Evolutionary conservation across 2,329 filamentous ascomycete species (phyloP), one percentile per base, ranked within the genome.

Genomic region (Fusarium austroafricanum): DNA sequence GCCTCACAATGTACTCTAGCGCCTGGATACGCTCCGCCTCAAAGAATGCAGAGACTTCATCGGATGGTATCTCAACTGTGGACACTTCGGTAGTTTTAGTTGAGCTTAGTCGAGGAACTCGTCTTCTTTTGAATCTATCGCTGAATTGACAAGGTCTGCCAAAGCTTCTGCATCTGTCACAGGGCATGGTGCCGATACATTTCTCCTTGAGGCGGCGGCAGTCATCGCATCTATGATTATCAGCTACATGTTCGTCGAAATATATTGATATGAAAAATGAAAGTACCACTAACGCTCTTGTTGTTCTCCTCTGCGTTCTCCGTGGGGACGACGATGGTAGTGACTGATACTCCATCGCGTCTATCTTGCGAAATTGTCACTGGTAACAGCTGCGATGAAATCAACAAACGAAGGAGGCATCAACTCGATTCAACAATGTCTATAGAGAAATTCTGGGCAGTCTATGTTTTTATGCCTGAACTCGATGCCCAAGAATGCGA

Each of bases 131-230:
- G 35, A 61, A 65, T 21, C 56, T 53, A 8, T 71, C 47, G 23
- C 47, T 69, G 65, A 69, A 71, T 15, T 61, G 45, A 40, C 62
- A 65, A 9, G 54, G 20, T 4, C 60, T 52, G 10, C 56, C 45
- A 11, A 57, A 67, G 20, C 56, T 71, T 14, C 42, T 67, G 50
- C 69, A 73, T 60, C 67, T 65, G 29, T 68, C 52, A 15, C 69
- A 73, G 26, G 69, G 65, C 10, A 46, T 44, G 12, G 40, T 53
- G 29, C 69, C 67, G 28, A 62, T 57, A 31, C 59, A 71, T 39
- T 71, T 73, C 51, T 73, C 61, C 15, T 70, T 70, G 8, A 73
- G 65, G 20, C 61, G 58, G 10, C 69, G 58, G 10, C 71, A 73
- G 28, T 67, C 46, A 20, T 72, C 65, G 21, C 71, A 73, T 18